These are phyloP conservation scores for Lodderomyces jiufengensis DNA, from an alignment of 1,139 yeast species.

Conservation along the genomic window DNA sequence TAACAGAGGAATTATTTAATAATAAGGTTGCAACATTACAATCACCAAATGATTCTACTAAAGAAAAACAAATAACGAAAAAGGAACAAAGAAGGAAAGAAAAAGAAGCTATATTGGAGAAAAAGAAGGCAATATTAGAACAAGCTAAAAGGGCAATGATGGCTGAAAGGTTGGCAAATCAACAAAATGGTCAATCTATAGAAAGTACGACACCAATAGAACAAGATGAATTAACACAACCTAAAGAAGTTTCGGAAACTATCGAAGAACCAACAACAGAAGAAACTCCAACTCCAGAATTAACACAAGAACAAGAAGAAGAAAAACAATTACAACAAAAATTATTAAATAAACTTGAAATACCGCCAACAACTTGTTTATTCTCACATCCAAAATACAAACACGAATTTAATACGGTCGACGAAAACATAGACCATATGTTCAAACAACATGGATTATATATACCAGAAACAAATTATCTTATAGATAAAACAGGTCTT, in stretches of 20 bases:
- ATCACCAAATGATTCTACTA: conserved; percentile 23
- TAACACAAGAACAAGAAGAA: conserved; percentile 40
- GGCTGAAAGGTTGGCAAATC: conserved; percentile 12
- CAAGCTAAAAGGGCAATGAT: conserved; percentile 57
- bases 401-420: conserved; percentile 37
- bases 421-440: conserved; percentile 75
- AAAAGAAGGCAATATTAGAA: conserved; percentile 58
- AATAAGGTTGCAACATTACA: conserved; percentile 40
- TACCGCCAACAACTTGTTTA: conserved; percentile 72
- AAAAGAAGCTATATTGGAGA: conserved; percentile 60
- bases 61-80: conserved; percentile 45
- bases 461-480: conserved; percentile 74
- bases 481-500: conserved; percentile 68
- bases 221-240: conserved; percentile 12
- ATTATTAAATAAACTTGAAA: conserved; percentile 57
- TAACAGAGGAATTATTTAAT: conserved; percentile 47
- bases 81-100: conserved; percentile 63
- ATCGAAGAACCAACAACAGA: conserved; percentile 1
- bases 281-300: conserved; percentile 18
- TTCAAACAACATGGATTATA: conserved; percentile 75
- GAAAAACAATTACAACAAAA: conserved; percentile 56
- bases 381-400: conserved; percentile 61
- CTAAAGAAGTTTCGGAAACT: conserved; percentile 9
- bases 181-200: conserved; percentile 22
- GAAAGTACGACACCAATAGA: no score